Conservation (phyloP, 257 asterid genomes). For the Galeopsis tetrahit region DNA sequence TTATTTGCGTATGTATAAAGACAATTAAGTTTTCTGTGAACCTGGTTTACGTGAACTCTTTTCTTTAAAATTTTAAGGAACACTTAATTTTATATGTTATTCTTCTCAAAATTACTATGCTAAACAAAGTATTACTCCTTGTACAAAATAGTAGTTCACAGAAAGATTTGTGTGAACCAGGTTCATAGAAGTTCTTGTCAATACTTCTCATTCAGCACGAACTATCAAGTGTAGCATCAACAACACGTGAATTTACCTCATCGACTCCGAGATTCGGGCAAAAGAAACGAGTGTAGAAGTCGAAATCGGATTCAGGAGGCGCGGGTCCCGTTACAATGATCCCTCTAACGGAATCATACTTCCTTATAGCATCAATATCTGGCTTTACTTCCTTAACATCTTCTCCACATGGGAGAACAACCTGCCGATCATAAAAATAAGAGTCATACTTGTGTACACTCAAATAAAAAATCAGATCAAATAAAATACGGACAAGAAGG, state of each 20-base stretch:
- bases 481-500: slow-evolving; percentile 44
- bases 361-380: slow-evolving; percentile 40
- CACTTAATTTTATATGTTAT: no score
- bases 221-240: not conserved
- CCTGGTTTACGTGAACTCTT: not conserved
- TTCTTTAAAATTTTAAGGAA: no score
- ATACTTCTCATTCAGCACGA: not conserved
- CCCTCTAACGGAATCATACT: slow-evolving; percentile 41
- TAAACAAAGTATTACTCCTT: no score
- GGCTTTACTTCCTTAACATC: slow-evolving; percentile 50
- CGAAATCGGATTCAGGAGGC: slow-evolving; percentile 51
- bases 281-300: slow-evolving; percentile 54
- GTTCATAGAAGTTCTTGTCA: no score
- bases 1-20: not conserved
- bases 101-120: no score
- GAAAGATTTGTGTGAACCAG: no score
- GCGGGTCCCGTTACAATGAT: slow-evolving; percentile 56
- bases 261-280: slow-evolving; percentile 51
- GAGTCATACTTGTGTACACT: no score
- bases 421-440: slow-evolving; percentile 33
- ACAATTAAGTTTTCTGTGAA: no score
- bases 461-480: not conserved
- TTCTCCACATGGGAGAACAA: slow-evolving; percentile 55
- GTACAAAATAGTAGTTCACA: no score
- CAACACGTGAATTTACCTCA: slow-evolving; percentile 23